These are phyloP conservation scores for Aureobasidium zeae DNA, from an alignment of 2,329 filamentous ascomycete species.

Conservation along the genomic window DNA sequence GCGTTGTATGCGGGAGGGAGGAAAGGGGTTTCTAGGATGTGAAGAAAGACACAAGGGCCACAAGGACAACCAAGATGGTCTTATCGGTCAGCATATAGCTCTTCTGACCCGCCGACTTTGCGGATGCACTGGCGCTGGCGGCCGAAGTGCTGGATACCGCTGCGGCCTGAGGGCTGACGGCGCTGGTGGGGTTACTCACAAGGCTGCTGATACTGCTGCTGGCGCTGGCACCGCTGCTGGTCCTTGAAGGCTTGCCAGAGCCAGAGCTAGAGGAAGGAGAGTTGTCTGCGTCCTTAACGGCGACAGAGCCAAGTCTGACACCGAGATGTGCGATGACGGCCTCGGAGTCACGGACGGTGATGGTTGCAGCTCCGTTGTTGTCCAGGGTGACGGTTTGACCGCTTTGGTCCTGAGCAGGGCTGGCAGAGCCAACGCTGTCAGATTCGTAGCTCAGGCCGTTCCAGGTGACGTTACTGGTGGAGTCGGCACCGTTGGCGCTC, in stretches of 20 bases:
- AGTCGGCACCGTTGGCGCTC: slow-evolving; percentile 39
- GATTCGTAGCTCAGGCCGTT: slow-evolving; percentile 41
- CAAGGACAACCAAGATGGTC: background rate
- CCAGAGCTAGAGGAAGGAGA: slow-evolving; percentile 4
- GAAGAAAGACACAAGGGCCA: slow-evolving; percentile 2
- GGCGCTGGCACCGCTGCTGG: background rate
- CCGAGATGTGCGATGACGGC: slow-evolving; percentile 41
- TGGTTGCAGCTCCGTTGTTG: slow-evolving; percentile 27
- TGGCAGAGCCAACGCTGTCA: slow-evolving; percentile 32
- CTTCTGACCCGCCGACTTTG: slow-evolving; percentile 3
- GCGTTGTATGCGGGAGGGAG: background rate
- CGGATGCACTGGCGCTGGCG: background rate
- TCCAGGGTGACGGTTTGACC: slow-evolving; percentile 28
- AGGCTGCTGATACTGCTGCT: background rate
- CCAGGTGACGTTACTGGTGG: slow-evolving; percentile 36
- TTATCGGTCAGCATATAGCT: slow-evolving; percentile 4
- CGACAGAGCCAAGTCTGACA: slow-evolving; percentile 26
- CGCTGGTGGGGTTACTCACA: background rate
- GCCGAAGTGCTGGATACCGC: background rate
- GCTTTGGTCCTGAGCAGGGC: slow-evolving; percentile 25
- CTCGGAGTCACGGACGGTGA: slow-evolving; percentile 37
- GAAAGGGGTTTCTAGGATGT: slow-evolving; percentile 2
- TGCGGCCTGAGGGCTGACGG: slow-evolving; percentile 5
- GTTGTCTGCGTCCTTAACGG: background rate
- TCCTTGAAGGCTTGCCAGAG: background rate